These are phyloP conservation scores for Vigna hirtella DNA, from an alignment of 306 rosid species.

Conservation along the genomic window DNA sequence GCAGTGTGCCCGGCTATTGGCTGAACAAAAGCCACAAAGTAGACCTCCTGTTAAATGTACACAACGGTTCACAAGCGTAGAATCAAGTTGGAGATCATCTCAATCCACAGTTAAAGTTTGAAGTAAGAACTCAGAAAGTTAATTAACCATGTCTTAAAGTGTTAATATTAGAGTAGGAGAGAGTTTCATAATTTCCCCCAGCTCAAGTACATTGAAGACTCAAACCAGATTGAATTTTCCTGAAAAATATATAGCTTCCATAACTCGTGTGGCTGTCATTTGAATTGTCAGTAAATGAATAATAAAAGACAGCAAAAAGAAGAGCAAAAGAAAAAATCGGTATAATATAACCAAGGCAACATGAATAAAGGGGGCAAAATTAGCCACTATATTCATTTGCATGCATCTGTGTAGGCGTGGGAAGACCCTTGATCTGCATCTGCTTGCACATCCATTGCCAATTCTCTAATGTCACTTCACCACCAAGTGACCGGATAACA, in stretches of 20 bases:
- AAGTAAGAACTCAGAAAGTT: background rate
- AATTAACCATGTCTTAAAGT: background rate
- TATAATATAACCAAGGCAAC: background rate
- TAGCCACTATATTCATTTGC: conserved; percentile 42
- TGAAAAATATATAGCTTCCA: conserved; percentile 37
- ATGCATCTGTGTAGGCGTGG: conserved; percentile 47
- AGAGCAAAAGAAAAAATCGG: background rate
- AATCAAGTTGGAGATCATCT: background rate
- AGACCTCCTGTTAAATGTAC: background rate
- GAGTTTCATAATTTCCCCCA: conserved; percentile 10
- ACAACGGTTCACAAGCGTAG: background rate
- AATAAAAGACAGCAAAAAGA: conserved; percentile 10
- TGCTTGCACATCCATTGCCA: conserved; percentile 97
- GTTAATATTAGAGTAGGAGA: conserved; percentile 21
- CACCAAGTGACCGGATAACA: conserved; percentile 88
- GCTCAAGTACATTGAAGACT: conserved; percentile 28
- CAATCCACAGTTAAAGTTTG: background rate
- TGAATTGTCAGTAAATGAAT: conserved; percentile 29
- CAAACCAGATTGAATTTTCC: background rate
- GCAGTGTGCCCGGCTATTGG: background rate
- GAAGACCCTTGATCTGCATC: conserved; percentile 76
- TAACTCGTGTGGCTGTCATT: conserved; percentile 34
- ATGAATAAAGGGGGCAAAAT: background rate
- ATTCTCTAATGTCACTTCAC: conserved; percentile 81
- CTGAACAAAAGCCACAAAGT: too few species aligned